phyloP scores from a whole-genome alignment of 148 eudicot genomes.

The Rhododendron vialii region DNA sequence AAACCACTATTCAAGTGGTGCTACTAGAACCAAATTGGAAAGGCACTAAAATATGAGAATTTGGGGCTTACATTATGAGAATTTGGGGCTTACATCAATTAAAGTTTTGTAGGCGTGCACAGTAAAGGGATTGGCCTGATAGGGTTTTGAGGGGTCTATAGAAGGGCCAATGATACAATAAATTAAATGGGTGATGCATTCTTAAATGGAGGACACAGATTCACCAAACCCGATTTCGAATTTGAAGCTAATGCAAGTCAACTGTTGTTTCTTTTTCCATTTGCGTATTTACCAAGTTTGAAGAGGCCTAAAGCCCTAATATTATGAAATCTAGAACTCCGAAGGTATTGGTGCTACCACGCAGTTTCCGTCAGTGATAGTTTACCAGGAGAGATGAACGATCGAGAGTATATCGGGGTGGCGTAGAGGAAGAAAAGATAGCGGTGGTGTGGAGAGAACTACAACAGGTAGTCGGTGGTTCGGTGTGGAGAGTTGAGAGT shows the following conservation, averaged over 20 bases:
- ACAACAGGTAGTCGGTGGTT: too few species aligned
- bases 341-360: too few species aligned
- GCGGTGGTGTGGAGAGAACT: too few species aligned
- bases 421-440: too few species aligned
- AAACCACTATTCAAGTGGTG: background rate
- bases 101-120: background rate
- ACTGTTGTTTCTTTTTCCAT: slow-evolving; percentile 21
- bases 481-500: too few species aligned
- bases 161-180: background rate
- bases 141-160: background rate
- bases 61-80: background rate
- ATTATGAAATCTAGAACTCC: too few species aligned
- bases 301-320: too few species aligned
- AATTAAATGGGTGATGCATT: background rate
- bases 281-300: too few species aligned
- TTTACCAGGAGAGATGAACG: too few species aligned
- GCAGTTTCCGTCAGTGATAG: too few species aligned
- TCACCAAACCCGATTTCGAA: slow-evolving; percentile 47
- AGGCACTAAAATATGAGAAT: background rate
- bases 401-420: too few species aligned
- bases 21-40: background rate
- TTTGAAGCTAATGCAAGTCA: slow-evolving; percentile 48
- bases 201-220: slow-evolving; percentile 16
- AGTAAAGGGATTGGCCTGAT: background rate
- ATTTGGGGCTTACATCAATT: background rate